Evolutionary conservation across 192 early-diverging fungal genomes (phyloP).

Genomic region (Coemansia pectinata): DNA sequence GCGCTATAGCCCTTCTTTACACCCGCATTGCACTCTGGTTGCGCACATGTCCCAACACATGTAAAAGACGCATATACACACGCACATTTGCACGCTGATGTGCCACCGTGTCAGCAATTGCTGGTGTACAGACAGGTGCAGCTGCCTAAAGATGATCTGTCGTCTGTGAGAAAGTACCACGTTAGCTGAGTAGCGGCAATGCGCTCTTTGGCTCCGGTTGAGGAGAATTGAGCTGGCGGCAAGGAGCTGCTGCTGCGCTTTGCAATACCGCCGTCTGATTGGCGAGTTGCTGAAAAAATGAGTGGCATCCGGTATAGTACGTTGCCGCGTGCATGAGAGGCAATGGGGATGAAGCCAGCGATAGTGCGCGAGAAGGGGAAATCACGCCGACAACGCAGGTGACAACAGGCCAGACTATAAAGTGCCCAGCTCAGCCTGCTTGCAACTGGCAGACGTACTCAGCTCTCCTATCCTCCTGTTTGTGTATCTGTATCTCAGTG

Average conservation of each 20-base stretch:
- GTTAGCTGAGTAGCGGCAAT: background rate
- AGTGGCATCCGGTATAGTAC: background rate
- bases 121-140: background rate
- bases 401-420: background rate
- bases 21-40: background rate
- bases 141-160: background rate
- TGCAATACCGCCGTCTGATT: background rate
- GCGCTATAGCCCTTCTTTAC: background rate
- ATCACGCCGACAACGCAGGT: background rate
- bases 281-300: background rate
- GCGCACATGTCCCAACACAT: background rate
- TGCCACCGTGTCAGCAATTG: background rate
- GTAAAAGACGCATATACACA: background rate
- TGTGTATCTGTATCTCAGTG: background rate
- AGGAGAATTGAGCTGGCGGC: background rate
- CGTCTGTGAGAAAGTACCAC: background rate
- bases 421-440: background rate
- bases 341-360: background rate
- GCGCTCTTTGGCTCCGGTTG: background rate
- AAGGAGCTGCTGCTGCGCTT: constrained; percentile 1
- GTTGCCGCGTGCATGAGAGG: background rate
- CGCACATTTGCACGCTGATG: background rate
- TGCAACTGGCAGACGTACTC: background rate
- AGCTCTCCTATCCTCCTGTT: background rate
- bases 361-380: background rate